These are phyloP conservation scores for Sporormia fimetaria DNA, from an alignment of 495 filamentous ascomycete genomes.

Conservation along the genomic window DNA sequence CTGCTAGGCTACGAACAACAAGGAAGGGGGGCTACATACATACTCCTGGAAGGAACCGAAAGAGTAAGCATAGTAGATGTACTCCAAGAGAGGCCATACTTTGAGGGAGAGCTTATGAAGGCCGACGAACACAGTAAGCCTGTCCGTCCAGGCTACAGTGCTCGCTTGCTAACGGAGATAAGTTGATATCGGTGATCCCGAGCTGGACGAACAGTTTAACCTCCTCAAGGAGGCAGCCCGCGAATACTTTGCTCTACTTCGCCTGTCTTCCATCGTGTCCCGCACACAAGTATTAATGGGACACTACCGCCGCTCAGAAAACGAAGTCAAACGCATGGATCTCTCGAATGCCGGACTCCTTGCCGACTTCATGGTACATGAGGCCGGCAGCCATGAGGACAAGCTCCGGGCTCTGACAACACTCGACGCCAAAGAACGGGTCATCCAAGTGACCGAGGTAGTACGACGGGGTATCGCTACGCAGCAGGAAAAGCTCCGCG, in stretches of 20 bases:
- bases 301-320: constrained; percentile 63
- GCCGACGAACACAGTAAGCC: constrained; percentile 49
- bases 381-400: constrained; percentile 74
- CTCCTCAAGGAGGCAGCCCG: constrained; percentile 70
- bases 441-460: too few relatives aligned
- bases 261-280: constrained; percentile 67
- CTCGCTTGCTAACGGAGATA: constrained; percentile 7
- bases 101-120: constrained; percentile 62
- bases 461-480: too few relatives aligned
- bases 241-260: constrained; percentile 68
- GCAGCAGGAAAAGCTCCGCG: constrained; percentile 77
- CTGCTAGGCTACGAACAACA: constrained; percentile 66
- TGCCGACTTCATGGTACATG: constrained; percentile 94
- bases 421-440: constrained; percentile 50
- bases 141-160: background rate
- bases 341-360: constrained; percentile 67
- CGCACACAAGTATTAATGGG: constrained; percentile 44
- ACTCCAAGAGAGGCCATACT: constrained; percentile 66
- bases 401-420: constrained; percentile 73
- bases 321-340: constrained; percentile 72
- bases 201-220: constrained; percentile 57
- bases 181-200: constrained; percentile 39
- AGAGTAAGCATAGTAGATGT: constrained; percentile 66
- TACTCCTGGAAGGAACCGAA: constrained; percentile 76
- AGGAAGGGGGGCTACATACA: constrained; percentile 62